Base-by-base conservation (phyloP, 345 rosid genomes). In the Raphanus sativus region DNA sequence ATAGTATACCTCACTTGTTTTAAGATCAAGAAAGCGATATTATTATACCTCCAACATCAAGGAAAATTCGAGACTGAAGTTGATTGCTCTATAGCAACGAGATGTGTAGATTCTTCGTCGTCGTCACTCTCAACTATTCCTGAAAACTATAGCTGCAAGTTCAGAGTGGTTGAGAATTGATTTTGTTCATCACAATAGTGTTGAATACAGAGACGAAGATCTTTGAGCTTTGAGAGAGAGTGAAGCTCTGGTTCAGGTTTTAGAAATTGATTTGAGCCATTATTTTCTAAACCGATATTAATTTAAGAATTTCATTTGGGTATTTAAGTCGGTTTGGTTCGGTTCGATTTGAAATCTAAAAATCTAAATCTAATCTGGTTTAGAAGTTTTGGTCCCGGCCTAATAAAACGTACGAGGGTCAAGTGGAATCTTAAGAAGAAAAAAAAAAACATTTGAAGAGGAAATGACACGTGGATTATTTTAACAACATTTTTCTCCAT, bases 21-120 rank as follows among this genome's bases (percentile, higher is more conserved):
- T 45, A 5, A 40, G 34, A 59, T 3, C 25, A 58, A 10, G 32
- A 7, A 62, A 17, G 67, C 1, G 21, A n/a, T 50, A 8, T 59
- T 28, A 8, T 66, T 6, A 67, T 76, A 95, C 99, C 99, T 91
- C 80, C 99, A 75, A 30, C 86, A 78, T 96, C 99, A 75, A 96
- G 93, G 81, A 98, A 96, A 75, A 96, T 96, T 62, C 99, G 93
- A 71, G 98, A 96, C 42, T 87, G 99, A 21, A 21, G 21, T 21
- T 10, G 88, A 89, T 65, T 90, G 97, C 70, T 92, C 98, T 30
- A 79, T 21, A 21, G 83, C 84, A 80, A 93, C 90, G 60, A 91
- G 85, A 86, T 70, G 86, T 67, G 86, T 77, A 77, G 86, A 86
- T 81, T 89, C 98, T 2, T 36, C 48, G 50, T 89, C 98, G 54